Percentiles rank a stretch among this genome's conserved stretches.
phyloP scores from a whole-genome alignment of 2,329 filamentous ascomycete genomes.

The Microsporum ferrugineum region DNA sequence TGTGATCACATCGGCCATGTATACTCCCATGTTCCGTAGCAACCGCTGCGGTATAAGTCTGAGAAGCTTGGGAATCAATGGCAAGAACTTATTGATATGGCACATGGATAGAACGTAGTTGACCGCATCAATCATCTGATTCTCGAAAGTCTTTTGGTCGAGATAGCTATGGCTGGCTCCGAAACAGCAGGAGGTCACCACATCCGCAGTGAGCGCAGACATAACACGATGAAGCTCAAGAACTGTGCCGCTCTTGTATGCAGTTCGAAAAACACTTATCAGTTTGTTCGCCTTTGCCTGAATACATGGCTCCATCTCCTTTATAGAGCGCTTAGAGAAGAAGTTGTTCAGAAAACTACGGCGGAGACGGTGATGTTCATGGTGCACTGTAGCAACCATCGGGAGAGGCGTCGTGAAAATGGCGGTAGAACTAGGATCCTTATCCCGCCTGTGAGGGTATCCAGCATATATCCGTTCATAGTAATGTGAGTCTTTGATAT shows the following conservation, averaged over 20 bases:
- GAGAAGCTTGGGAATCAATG: too few relatives aligned
- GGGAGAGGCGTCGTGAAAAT: neutral
- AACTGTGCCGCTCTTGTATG: neutral
- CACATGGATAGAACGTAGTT: too few relatives aligned
- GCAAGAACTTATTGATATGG: too few relatives aligned
- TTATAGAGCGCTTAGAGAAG: neutral
- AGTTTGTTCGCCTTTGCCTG: neutral
- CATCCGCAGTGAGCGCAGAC: neutral
- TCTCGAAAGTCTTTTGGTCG: too few relatives aligned
- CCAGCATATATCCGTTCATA: neutral
- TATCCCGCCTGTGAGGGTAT: neutral
- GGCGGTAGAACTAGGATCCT: neutral
- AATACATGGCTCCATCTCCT: neutral
- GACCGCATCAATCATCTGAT: too few relatives aligned
- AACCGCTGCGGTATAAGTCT: too few relatives aligned
- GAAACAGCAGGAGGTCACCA: neutral
- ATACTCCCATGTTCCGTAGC: too few relatives aligned
- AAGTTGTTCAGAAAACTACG: constrained; percentile 12
- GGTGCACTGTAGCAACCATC: constrained; percentile 18
- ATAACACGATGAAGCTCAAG: neutral
- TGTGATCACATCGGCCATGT: too few relatives aligned
- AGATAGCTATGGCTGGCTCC: too few relatives aligned
- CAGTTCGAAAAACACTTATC: neutral
- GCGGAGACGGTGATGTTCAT: constrained; percentile 17
- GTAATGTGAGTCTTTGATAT: constrained; percentile 14